These are phyloP conservation scores for Trichothecium sympodiale DNA, from an alignment of 2,329 filamentous ascomycete species.

Conservation along the genomic window DNA sequence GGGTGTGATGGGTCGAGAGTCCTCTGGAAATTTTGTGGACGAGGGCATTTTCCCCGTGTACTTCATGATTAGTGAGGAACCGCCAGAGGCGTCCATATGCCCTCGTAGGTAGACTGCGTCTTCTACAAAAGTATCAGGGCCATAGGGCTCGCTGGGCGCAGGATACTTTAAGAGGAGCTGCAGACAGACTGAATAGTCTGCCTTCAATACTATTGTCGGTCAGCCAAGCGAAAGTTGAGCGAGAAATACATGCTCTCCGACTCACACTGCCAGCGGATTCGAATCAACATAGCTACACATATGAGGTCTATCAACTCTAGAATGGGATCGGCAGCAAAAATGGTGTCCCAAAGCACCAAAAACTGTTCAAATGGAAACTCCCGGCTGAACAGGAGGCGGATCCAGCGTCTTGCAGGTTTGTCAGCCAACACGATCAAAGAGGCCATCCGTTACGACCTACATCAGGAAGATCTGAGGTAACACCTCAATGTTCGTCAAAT, in stretches of 20 bases:
- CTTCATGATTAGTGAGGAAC: constrained; percentile 55
- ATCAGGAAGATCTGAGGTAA: constrained; percentile 96
- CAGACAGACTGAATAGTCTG: constrained; percentile 79
- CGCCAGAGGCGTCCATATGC: constrained; percentile 52
- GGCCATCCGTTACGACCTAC: constrained; percentile 31
- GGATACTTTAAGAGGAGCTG: constrained; percentile 79
- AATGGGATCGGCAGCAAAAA: constrained; percentile 77
- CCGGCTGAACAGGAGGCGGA: constrained; percentile 81
- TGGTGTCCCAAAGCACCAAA: constrained; percentile 76
- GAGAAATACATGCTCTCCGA: constrained; percentile 4
- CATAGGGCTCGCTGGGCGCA: constrained; percentile 46
- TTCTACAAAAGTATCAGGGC: constrained; percentile 69
- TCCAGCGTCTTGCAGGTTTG: constrained; percentile 61
- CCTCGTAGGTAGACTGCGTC: constrained; percentile 69
- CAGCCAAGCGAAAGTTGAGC: not conserved
- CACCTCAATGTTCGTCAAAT: constrained; percentile 75
- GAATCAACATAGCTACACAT: constrained; percentile 87
- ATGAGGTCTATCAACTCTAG: constrained; percentile 77
- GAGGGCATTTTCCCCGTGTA: constrained; percentile 51
- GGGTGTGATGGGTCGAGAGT: constrained; percentile 20
- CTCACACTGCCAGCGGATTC: constrained; percentile 82
- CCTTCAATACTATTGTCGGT: constrained; percentile 55
- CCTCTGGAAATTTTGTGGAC: constrained; percentile 13
- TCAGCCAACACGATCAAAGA: not conserved
- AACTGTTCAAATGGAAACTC: constrained; percentile 86